Evolutionary conservation across 352 stramenopile genomes (phyloP), one percentile per base, ranked within the genome.

Genomic region (Bremia lactucae): DNA sequence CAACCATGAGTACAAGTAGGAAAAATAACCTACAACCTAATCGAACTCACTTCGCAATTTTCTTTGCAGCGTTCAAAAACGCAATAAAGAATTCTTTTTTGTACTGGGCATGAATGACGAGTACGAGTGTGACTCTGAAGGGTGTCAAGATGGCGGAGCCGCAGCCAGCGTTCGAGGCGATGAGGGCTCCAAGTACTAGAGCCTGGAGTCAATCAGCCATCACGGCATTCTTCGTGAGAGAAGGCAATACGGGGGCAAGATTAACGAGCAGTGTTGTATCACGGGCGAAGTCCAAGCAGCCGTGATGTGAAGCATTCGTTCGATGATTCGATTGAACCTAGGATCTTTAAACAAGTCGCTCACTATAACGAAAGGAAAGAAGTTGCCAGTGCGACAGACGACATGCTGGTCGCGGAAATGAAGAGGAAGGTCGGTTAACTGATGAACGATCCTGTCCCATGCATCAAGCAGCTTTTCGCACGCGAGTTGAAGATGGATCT

Each of bases 331-430:
- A 19, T 49, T 19, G 35, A 55, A 31, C 40, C 40, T 21, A 16
- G 33, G 25, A 26, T 49, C 5, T 21, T 49, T 19, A 26, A 58
- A 10, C 41, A 56, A 13, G 18, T 57, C 6, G 48, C 31, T 16
- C 36, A 36, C 20, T 62, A 53, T 21, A 50, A 54, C 21, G 22
- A 55, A 15, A 49, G 50, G 21, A 31, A 51, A 26, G 16, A 38
- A 31, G n/a, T 46, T 19, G 42, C 37, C n/a, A 36, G 44, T 11
- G 20, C 55, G 28, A 49, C 43, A 0, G 54, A 56, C 28, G 25
- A 64, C 16, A 48, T 45, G 14, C 15, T 58, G 25, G 2, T 49
- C 0, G 15, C 8, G 2, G 29, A 50, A 11, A 63, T 63, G 15
- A 52, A 33, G 7, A 11, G 25, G n/a, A 52, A 55, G 24, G 29